Conservation (phyloP, 495 filamentous ascomycete species). For the Neurospora sp. region DNA sequence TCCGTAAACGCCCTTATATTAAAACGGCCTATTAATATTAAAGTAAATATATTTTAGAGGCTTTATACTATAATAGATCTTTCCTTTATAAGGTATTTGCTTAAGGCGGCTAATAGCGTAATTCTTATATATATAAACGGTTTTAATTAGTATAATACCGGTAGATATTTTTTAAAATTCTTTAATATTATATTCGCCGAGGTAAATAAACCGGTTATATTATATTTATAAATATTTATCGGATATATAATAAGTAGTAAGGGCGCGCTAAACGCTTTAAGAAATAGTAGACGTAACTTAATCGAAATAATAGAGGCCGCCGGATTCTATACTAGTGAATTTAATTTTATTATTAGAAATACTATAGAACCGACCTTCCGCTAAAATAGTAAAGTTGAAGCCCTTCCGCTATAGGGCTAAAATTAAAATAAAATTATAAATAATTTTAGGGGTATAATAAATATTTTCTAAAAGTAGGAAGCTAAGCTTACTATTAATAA, state of each 20-base stretch:
- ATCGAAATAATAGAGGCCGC: no score
- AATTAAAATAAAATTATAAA: no score
- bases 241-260: not conserved
- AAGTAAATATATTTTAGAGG: not conserved
- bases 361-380: no score
- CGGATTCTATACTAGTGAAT: no score
- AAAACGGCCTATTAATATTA: not conserved
- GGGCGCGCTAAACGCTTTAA: no score
- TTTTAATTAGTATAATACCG: not conserved
- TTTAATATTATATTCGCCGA: not conserved
- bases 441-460: no score
- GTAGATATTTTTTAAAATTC: not conserved
- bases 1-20: not conserved
- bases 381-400: no score
- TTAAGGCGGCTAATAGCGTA: not conserved
- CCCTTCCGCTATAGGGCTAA: no score
- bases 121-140: not conserved
- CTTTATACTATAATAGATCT: not conserved
- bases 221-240: not conserved
- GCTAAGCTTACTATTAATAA: no score
- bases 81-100: not conserved
- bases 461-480: no score
- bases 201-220: not conserved
- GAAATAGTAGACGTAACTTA: no score
- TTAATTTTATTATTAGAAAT: no score